These are phyloP conservation scores for Priceomyces carsonii DNA, from an alignment of 805 yeast species.

Conservation along the genomic window DNA sequence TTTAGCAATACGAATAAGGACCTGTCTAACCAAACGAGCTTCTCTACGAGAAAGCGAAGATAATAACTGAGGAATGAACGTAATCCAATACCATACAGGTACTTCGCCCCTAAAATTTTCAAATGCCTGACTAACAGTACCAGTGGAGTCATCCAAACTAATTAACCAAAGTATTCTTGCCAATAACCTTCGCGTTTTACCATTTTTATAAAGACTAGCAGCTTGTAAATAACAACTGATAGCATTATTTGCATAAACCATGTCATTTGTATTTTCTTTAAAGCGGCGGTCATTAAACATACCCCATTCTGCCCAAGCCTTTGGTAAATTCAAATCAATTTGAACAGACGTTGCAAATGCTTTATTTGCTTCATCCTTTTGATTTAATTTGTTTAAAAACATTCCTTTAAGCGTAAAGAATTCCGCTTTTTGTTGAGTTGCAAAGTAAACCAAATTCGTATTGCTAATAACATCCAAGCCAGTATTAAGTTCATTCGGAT, in stretches of 20 bases:
- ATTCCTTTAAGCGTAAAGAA: constrained; percentile 97
- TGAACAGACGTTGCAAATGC: constrained; percentile 98
- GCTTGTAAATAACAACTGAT: constrained; percentile 96
- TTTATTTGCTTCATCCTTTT: constrained; percentile 93
- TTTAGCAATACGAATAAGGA: constrained; percentile 89
- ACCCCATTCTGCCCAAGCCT: constrained; percentile 99
- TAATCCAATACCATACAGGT: constrained; percentile 99
- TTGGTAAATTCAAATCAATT: constrained; percentile 88
- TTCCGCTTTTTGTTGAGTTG: constrained; percentile 97
- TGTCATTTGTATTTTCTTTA: constrained; percentile 79
- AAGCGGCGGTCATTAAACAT: constrained; percentile 86
- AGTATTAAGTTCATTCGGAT: constrained; percentile 84
- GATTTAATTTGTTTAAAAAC: constrained; percentile 90
- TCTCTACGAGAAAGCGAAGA: constrained; percentile 90
- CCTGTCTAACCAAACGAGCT: constrained; percentile 84
- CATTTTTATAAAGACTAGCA: constrained; percentile 91
- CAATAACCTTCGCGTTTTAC: constrained; percentile 82
- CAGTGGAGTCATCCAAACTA: constrained; percentile 82
- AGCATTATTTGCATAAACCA: constrained; percentile 87
- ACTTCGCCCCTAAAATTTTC: constrained; percentile 93
- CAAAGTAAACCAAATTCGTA: constrained; percentile 93
- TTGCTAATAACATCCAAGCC: constrained; percentile 96
- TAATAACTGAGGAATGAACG: constrained; percentile 91
- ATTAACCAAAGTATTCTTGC: constrained; percentile 93
- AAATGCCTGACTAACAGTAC: constrained; percentile 81